Percentiles rank a stretch among this genome's conserved stretches.
These are phyloP conservation scores for Vanderwaltozyma yarrowii DNA, from an alignment of 805 yeast species.

Conservation along the genomic window DNA sequence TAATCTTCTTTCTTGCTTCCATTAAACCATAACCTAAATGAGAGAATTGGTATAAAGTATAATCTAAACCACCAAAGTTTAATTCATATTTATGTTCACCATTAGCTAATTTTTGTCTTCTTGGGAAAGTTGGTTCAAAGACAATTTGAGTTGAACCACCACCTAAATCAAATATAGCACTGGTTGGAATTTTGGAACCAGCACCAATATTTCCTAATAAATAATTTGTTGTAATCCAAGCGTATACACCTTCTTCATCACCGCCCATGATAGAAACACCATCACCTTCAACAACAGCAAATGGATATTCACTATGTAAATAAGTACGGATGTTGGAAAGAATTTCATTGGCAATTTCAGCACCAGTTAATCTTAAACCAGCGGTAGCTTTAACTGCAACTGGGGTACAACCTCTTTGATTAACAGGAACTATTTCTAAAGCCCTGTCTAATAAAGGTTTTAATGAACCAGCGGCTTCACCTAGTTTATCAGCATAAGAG, in stretches of 20 bases:
- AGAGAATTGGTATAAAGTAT: slow-evolving; percentile 81
- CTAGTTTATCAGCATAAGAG: slow-evolving; percentile 66
- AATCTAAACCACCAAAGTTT: slow-evolving; percentile 71
- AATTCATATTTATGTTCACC: slow-evolving; percentile 85
- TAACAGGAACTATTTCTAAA: slow-evolving; percentile 62
- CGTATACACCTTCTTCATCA: slow-evolving; percentile 93
- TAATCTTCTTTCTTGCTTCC: slow-evolving; percentile 83
- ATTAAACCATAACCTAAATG: slow-evolving; percentile 94
- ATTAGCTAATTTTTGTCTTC: slow-evolving; percentile 54
- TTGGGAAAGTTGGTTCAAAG: slow-evolving; percentile 77
- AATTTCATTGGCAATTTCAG: slow-evolving; percentile 58
- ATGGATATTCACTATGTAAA: slow-evolving; percentile 74
- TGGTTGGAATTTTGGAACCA: slow-evolving; percentile 64
- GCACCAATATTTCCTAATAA: slow-evolving; percentile 88
- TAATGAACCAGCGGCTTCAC: slow-evolving; percentile 81
- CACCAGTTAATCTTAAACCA: slow-evolving; percentile 81
- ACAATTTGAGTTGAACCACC: slow-evolving; percentile 99
- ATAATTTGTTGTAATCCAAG: slow-evolving; percentile 96
- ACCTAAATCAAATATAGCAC: slow-evolving; percentile 95
- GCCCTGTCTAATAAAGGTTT: slow-evolving; percentile 77
- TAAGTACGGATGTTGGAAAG: slow-evolving; percentile 67
- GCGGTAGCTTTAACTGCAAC: slow-evolving; percentile 98
- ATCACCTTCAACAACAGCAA: slow-evolving; percentile 78
- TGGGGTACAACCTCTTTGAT: slow-evolving; percentile 73
- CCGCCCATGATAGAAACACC: slow-evolving; percentile 95